Evolutionary conservation across 768 basidiomycete species (phyloP).

Genomic region (Cytidiella melzeri): DNA sequence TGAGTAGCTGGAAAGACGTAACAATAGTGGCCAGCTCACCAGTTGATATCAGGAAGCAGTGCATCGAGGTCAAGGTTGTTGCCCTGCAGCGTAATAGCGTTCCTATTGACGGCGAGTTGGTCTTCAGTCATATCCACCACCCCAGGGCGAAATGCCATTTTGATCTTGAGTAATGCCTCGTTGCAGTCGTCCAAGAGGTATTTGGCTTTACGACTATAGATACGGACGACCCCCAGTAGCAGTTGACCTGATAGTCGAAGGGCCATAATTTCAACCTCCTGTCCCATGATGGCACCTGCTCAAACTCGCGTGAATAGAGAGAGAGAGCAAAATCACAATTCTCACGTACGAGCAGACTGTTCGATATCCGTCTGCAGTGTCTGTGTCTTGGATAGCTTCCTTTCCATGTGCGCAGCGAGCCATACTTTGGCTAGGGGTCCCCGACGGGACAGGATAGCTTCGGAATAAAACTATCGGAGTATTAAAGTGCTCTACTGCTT

Average conservation of each 20-base stretch:
- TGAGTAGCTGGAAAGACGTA: not conserved
- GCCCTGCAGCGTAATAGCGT: slow-evolving; percentile 81
- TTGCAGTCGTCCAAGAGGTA: slow-evolving; percentile 98
- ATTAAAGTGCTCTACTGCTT: not conserved
- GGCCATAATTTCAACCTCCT: slow-evolving; percentile 90
- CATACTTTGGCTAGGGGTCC: slow-evolving; percentile 96
- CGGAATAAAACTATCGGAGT: slow-evolving; percentile 72
- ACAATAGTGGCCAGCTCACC: slow-evolving; percentile 38
- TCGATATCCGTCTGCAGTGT: slow-evolving; percentile 94
- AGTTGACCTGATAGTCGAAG: slow-evolving; percentile 95
- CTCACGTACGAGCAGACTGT: slow-evolving; percentile 75
- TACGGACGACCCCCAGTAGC: slow-evolving; percentile 92
- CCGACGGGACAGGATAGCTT: slow-evolving; percentile 88
- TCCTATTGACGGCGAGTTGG: slow-evolving; percentile 79
- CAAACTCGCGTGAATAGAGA: not conserved
- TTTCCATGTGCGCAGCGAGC: slow-evolving; percentile 98
- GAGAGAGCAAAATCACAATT: not conserved
- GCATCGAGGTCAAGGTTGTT: slow-evolving; percentile 77
- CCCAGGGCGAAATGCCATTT: slow-evolving; percentile 95
- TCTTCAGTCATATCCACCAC: slow-evolving; percentile 96
- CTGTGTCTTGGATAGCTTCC: slow-evolving; percentile 94
- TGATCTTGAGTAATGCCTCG: slow-evolving; percentile 91
- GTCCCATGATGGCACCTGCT: slow-evolving; percentile 85
- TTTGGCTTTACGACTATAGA: slow-evolving; percentile 96
- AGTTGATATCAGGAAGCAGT: slow-evolving; percentile 73